Conservation (phyloP, 2,329 filamentous ascomycete genomes). For the Aspergillus alliaceus region DNA sequence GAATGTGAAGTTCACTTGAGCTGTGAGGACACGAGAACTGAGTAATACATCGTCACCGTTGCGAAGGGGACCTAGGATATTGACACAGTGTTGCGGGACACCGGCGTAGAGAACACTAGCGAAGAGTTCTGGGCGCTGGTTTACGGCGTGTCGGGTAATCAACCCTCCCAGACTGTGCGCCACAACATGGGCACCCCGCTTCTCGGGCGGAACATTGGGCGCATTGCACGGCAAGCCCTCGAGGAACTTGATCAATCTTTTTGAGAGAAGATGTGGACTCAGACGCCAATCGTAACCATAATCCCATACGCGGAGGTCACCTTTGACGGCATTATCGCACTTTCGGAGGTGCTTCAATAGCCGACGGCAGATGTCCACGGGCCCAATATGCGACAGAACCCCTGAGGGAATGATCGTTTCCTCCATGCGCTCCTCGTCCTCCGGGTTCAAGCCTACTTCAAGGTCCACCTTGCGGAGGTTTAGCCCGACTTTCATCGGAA, state of each 20-base stretch:
- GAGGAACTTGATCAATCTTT: constrained; percentile 70
- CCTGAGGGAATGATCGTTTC: constrained; percentile 81
- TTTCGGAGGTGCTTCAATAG: constrained; percentile 76
- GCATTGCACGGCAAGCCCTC: constrained; percentile 74
- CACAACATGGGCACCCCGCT: constrained; percentile 74
- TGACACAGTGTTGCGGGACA: constrained; percentile 81
- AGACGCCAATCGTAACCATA: constrained; percentile 96
- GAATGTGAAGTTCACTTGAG: constrained; percentile 90
- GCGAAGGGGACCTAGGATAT: constrained; percentile 83
- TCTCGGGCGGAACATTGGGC: constrained; percentile 50
- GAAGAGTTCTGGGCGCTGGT: constrained; percentile 80
- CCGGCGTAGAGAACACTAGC: constrained; percentile 84
- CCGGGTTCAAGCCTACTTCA: constrained; percentile 76
- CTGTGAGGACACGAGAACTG: constrained; percentile 84
- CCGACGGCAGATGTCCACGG: constrained; percentile 82
- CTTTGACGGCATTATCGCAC: constrained; percentile 69
- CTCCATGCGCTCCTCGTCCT: constrained; percentile 81
- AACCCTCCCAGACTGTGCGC: constrained; percentile 84
- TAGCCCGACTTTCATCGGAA: constrained; percentile 87
- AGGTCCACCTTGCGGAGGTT: constrained; percentile 90
- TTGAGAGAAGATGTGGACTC: constrained; percentile 74
- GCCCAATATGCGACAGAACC: constrained; percentile 88
- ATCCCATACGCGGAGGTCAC: constrained; percentile 77
- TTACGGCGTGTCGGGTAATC: constrained; percentile 85
- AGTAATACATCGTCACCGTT: constrained; percentile 91